Evolutionary conservation across 1,139 yeast species (phyloP), one percentile per base, ranked within the genome.

Genomic region (Hansenula lynferdii): DNA sequence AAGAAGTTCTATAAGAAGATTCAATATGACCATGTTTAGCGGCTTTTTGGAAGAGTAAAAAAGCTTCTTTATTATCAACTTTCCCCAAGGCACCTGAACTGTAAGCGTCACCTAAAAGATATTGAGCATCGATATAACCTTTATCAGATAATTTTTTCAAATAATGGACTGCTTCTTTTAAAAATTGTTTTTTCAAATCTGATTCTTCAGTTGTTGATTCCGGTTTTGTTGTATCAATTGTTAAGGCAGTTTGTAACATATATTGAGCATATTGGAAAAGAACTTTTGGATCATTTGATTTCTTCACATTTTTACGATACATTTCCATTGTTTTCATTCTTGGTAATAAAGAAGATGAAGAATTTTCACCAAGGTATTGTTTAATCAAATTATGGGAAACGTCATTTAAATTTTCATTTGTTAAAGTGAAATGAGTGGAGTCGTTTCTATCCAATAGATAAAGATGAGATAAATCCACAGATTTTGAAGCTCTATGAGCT

Each of bases 1-100:
- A 75, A 1, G 97, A 87, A 0, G 96, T 85, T 53, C 97, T 75
- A 61, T 85, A 92, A 0, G 96, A 90, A 39, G 94, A 79, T 59
- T 92, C 97, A 10, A 84, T 72, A 56, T 92, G 97, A 18, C 92
- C 95, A 50, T 85, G 92, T 59, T 90, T 92, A 7, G 96, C 96
- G 8, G 97, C 96, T 26, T 86, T 69, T 57, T 83, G 90, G 59
- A 92, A 92, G 39, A 85, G 71, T 2, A 64, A 52, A 50, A 86
- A 83, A 3, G 97, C 85, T 48, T 85, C 92, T 47, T 74, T 75
- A 51, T 82, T 71, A 40, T 89, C 96, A n/a, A 84, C 70, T 55
- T 82, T 85, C 0, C 94, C 95, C 42, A 89, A 71, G 0, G 89
- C 89, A 2, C 96, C 96, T 5, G 92, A 81, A 20, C 92, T 77